Evolutionary conservation across 345 rosid species (phyloP), one percentile per base, ranked within the genome.

Genomic region (Citrus trifoliata): DNA sequence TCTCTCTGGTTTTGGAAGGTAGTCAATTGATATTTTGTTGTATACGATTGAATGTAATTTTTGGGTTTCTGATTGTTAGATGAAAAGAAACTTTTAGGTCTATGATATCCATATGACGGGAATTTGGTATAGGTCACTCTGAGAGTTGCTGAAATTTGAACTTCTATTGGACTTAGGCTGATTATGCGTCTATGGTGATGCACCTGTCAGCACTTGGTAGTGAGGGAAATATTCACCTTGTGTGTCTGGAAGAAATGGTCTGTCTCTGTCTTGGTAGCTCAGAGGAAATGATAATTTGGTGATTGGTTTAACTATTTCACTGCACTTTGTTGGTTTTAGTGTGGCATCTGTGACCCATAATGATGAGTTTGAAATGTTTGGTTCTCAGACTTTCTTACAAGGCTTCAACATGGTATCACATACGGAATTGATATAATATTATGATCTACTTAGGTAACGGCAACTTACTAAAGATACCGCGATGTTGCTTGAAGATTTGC

Each of bases 381-480:
- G 62, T 62, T 56, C 70, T 21, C 69, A 74, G 60, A 63, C 70
- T 18, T 71, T n/a, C 67, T 77, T 81, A 40, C 53, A 22, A n/a
- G 72, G 75, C 62, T 60, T 73, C 37, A 67, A 35, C 55, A 32
- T 12, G 6, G 7, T 74, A 53, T 55, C 62, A 30, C 56, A 9
- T 48, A 46, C 18, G 63, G 75, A 66, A 67, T 7, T 68, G 71
- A 25, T 73, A 73, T 37, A 53, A 28, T 68, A 25, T 67, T 48
- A 27, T 24, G 46, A 58, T 18, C 40, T 61, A 35, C 74, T 64
- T 59, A 28, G 22, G 25, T 55, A 62, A 46, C 63, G 10, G 16
- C 28, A 33, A 62, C 38, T 33, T 51, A 56, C 55, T 33, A 58
- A 33, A 33, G 76, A 72, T 58, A 10, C 74, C 18, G 32, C 33